Base-by-base conservation (phyloP, 2,329 filamentous ascomycete genomes). In the Fusarium lateritium region DNA sequence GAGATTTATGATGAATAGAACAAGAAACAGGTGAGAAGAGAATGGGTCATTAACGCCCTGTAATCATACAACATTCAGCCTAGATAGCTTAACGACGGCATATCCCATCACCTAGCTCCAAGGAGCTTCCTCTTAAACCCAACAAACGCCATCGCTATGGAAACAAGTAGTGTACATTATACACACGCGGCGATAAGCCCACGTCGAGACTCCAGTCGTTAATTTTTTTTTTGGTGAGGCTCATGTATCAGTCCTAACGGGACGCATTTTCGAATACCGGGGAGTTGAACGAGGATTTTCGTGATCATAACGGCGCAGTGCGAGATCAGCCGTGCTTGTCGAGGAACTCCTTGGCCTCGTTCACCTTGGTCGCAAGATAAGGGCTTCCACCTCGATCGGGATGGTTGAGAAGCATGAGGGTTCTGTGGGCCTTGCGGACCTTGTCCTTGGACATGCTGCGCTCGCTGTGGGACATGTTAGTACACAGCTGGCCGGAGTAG, bases 331-430 rank as follows among this genome's bases (percentile, higher is more conserved):
- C 50, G 21, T 72, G 73, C 54, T 97, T 98, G 79, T 99, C 96
- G 72, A 99, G 79, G 68, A 98, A 89, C 79, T 98, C 95, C 82
- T 99, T 99, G 39, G 96, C 96, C 81, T 99, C 96, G 82, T 99
- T 99, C 78, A 99, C 92, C 82, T 99, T 99, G 55, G 94, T 98
- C 15, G 96, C 96, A 44, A 99, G 84, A 79, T 98, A 99, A 9
- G 96, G 96, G 78, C 94, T 98, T 39, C 96, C 96, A 71, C 96
- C 96, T 77, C 96, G 92, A 85, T 99, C 96, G 69, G 96, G 96
- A 81, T 99, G 96, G 85, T 99, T 99, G 71, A 97, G 86, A 58
- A 99, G 89, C 95, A 99, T 99, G 72, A 98, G 89, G 56, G 91
- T 94, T 69, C 96, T 91, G 82, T 99, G 96, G 74, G 94, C 94